Conservation (phyloP, 2,329 filamentous ascomycete species). For the Trichoderma atrobrunneum region DNA sequence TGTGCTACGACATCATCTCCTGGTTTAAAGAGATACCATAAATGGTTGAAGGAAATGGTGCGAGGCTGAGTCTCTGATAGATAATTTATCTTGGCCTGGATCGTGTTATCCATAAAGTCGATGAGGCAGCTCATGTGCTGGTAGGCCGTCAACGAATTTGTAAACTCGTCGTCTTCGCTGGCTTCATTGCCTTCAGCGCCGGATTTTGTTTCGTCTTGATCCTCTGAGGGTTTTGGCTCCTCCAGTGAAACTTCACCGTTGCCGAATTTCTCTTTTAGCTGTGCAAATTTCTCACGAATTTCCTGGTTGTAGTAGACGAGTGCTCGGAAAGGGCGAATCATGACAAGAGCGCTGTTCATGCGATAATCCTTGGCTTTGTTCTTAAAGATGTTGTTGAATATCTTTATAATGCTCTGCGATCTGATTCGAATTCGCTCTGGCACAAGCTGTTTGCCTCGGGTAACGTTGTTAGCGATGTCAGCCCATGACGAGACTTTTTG, state of each 20-base stretch:
- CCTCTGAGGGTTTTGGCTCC: not conserved
- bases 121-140: constrained; percentile 15
- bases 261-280: not conserved
- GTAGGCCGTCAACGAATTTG: not conserved
- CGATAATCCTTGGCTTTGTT: not conserved
- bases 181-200: not conserved
- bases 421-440: constrained; percentile 20
- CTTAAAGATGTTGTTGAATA: constrained; percentile 6
- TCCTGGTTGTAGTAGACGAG: constrained; percentile 12
- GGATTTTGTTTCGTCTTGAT: not conserved
- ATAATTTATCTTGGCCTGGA: constrained; percentile 1
- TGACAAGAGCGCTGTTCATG: not conserved
- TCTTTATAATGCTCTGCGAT: constrained; percentile 4
- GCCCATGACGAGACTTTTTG: not conserved
- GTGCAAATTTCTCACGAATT: not conserved
- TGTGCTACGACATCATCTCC: constrained; percentile 25
- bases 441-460: not conserved
- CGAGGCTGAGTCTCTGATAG: not conserved
- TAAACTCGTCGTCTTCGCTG: not conserved
- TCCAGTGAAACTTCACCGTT: not conserved
- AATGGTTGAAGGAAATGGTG: constrained; percentile 25
- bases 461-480: not conserved
- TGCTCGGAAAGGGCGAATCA: constrained; percentile 16
- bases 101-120: constrained; percentile 10
- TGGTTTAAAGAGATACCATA: constrained; percentile 31